Evolutionary conservation across 345 rosid species (phyloP).

Genomic region (Eucalyptus rudis): DNA sequence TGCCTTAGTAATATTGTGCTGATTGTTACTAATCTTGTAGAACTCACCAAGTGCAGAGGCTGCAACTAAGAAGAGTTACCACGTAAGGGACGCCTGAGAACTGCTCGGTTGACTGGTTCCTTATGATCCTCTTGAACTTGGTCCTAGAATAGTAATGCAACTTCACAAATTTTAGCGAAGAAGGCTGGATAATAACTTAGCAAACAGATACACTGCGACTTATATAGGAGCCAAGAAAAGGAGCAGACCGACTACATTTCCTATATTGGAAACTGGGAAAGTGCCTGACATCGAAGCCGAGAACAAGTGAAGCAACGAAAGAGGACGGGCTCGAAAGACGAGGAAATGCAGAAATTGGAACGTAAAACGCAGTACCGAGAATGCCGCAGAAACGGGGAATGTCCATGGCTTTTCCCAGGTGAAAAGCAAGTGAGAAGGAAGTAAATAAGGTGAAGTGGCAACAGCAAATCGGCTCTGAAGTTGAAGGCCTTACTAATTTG

Average conservation of each 20-base stretch:
- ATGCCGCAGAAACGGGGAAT: background rate
- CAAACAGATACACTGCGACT: background rate
- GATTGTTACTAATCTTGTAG: background rate
- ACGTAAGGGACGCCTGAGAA: constrained; percentile 17
- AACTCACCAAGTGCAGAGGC: constrained; percentile 19
- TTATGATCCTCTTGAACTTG: constrained; percentile 16
- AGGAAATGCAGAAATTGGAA: background rate
- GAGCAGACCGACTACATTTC: background rate
- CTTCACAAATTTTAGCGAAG: background rate
- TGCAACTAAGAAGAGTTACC: constrained; percentile 20
- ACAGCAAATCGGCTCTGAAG: background rate
- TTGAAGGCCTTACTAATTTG: background rate
- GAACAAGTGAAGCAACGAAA: background rate
- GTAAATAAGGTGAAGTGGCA: background rate
- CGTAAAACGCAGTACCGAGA: background rate
- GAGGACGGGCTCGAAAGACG: background rate
- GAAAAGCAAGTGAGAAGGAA: background rate
- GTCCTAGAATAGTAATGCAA: background rate
- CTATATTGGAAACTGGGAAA: background rate
- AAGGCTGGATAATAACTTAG: background rate
- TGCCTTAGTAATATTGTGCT: background rate
- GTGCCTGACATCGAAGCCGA: background rate
- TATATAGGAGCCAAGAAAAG: background rate
- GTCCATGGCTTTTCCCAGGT: background rate
- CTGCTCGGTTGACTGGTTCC: constrained; percentile 10